These are phyloP conservation scores for Globomyces pollinis-pini DNA, from an alignment of 192 early-diverging fungal genomes.

Conservation along the genomic window DNA sequence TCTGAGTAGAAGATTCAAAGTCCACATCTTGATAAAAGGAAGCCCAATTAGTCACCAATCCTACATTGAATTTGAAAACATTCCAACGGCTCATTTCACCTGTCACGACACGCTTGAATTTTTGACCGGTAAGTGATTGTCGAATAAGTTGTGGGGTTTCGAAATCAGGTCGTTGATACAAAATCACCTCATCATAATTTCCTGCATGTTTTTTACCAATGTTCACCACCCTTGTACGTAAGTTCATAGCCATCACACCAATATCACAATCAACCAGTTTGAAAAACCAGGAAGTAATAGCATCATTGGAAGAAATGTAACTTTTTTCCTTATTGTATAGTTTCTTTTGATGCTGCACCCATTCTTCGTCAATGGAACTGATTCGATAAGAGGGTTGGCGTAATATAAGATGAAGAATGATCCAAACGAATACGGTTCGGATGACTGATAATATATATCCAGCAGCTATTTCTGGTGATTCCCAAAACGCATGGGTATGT, in stretches of 20 bases:
- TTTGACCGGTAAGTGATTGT: neutral
- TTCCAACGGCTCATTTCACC: neutral
- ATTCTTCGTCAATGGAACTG: too few relatives aligned
- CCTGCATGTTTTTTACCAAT: neutral
- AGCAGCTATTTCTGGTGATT: too few relatives aligned
- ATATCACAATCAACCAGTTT: neutral
- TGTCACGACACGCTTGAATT: neutral
- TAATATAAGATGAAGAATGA: too few relatives aligned
- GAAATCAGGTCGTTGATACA: neutral
- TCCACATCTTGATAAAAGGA: neutral
- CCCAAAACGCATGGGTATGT: too few relatives aligned
- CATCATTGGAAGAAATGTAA: conserved; percentile 13
- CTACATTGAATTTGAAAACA: neutral
- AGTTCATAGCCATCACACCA: conserved; percentile 2
- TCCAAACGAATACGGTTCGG: too few relatives aligned
- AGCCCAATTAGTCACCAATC: neutral
- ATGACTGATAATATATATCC: too few relatives aligned
- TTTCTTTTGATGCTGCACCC: too few relatives aligned
- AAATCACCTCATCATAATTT: neutral
- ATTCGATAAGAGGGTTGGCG: too few relatives aligned
- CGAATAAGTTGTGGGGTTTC: neutral
- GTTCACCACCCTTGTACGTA: neutral
- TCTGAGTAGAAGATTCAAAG: too few relatives aligned
- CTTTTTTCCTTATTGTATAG: too few relatives aligned
- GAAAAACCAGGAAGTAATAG: conserved; percentile 2